Evolutionary conservation across 495 filamentous ascomycete species (phyloP), one percentile per base, ranked within the genome.

Genomic region (Penicillium crystallinum): DNA sequence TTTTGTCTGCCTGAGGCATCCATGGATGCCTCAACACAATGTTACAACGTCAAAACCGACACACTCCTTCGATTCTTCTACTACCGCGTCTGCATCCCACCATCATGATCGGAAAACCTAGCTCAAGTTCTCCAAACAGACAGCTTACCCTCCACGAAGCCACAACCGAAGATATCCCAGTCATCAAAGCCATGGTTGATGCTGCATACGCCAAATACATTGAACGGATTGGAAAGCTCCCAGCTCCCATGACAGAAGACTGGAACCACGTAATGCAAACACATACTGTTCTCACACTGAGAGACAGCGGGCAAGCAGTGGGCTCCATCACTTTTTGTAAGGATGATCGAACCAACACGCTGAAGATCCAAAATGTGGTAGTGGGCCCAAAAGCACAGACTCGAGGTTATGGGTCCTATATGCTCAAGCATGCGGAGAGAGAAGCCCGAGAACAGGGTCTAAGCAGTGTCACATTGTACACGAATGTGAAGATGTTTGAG

Each of bases 401-500:
- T 17, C 57, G 44, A 25, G 69, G 69, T 2, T 73, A 70, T 39
- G 69, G 66, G 12, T 58, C 59, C 8, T 40, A 59, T 1, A 45
- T 71, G 35, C 60, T 71, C 57, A 42, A 50, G 0, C 40, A 46
- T 29, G 63, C 53, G 0, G 63, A 65, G 37, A 31, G 35, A 1
- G 15, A 52, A 36, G 60, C 54, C 0, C 38, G 25, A 19, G 35
- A 39, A 14, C 37, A 51, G 0, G 30, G 36, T 25, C 11, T 52
- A 27, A 2, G 29, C 5, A 3, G 57, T 53, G 1, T 73, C 15
- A 64, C 48, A 1, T 52, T 73, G 1, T 71, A 57, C 37, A 71
- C 70, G 0, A 73, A 73, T 59, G 65, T 61, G 34, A 68, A 67
- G 22, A 73, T 71, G 70, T 53, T 62, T 40, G 68, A 73, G 44